These are phyloP conservation scores for Exophiala phaeomuriformis DNA, from an alignment of 2,329 filamentous ascomycete species.

Conservation along the genomic window DNA sequence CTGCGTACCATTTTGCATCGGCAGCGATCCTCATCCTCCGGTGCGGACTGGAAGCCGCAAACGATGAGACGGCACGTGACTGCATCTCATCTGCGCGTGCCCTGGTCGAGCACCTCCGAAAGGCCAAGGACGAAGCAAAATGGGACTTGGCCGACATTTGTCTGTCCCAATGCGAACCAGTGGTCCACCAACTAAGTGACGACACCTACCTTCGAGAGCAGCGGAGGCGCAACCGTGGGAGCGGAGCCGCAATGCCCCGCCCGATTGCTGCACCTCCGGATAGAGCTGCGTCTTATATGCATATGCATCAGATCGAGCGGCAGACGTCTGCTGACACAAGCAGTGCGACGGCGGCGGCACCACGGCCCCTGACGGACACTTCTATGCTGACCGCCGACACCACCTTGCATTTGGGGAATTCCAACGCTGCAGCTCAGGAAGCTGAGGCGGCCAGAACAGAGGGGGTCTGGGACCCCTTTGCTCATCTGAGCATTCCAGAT, in stretches of 20 bases:
- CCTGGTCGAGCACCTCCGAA: background rate
- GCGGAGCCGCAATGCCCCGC: background rate
- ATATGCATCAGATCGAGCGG: background rate
- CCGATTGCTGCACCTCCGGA: background rate
- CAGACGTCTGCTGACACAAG: background rate
- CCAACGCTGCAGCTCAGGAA: background rate
- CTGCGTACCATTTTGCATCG: constrained; percentile 4
- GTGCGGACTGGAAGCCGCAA: constrained; percentile 3
- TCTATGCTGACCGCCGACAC: background rate
- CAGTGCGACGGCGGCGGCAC: background rate
- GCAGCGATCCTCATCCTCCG: constrained; percentile 1
- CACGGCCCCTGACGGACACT: background rate
- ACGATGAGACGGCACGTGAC: background rate
- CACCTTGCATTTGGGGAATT: background rate
- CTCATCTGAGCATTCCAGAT: background rate
- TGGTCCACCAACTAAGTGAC: constrained; percentile 1
- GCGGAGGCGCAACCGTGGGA: background rate
- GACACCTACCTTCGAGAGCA: background rate
- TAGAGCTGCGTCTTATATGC: background rate
- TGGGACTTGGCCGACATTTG: constrained; percentile 10
- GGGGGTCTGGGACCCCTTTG: background rate
- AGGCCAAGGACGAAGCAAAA: background rate
- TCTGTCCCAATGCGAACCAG: constrained; percentile 4
- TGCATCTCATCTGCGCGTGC: constrained; percentile 1
- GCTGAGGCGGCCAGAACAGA: background rate